Percentiles rank a stretch among this genome's conserved stretches.
Conservation (phyloP, 1,139 yeast species). For the Yamadazyma oceani region DNA sequence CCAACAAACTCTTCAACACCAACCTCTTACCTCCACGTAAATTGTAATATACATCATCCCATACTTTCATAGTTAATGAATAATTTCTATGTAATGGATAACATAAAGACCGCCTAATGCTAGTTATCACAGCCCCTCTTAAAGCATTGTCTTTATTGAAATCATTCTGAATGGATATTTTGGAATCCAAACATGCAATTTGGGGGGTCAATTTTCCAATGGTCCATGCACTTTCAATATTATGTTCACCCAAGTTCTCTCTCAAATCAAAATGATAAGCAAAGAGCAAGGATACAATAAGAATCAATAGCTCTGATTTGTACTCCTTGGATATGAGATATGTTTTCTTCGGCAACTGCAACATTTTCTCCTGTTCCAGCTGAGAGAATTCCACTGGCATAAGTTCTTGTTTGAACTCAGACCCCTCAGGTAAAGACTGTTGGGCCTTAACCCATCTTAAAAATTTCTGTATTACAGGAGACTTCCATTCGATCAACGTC, state of each 20-base stretch:
- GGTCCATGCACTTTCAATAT: constrained; percentile 91
- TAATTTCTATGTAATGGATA: constrained; percentile 81
- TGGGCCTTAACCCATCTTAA: constrained; percentile 50
- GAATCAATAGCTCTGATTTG: constrained; percentile 48
- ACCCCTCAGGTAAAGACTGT: constrained; percentile 19
- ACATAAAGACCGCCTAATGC: constrained; percentile 69
- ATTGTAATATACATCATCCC: constrained; percentile 73
- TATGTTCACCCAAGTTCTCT: constrained; percentile 74
- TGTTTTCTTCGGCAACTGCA: constrained; percentile 62
- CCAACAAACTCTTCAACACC: constrained; percentile 59
- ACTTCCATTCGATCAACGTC: constrained; percentile 56
- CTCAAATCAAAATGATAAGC: constrained; percentile 74
- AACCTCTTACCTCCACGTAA: constrained; percentile 70
- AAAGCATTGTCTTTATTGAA: constrained; percentile 32
- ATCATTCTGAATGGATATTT: constrained; percentile 41
- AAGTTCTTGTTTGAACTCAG: constrained; percentile 24
- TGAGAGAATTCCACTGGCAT: constrained; percentile 53
- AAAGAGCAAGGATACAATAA: constrained; percentile 66
- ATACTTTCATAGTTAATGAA: constrained; percentile 56
- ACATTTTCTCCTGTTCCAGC: constrained; percentile 65
- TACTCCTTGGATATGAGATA: constrained; percentile 56
- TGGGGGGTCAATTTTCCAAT: constrained; percentile 85
- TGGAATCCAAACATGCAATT: constrained; percentile 66
- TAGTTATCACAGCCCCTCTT: constrained; percentile 55
- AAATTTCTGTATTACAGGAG: constrained; percentile 46